Percentiles rank a stretch among this genome's conserved stretches.
phyloP scores from a whole-genome alignment of 2,329 filamentous ascomycete genomes.

The Fusarium bulbicola region DNA sequence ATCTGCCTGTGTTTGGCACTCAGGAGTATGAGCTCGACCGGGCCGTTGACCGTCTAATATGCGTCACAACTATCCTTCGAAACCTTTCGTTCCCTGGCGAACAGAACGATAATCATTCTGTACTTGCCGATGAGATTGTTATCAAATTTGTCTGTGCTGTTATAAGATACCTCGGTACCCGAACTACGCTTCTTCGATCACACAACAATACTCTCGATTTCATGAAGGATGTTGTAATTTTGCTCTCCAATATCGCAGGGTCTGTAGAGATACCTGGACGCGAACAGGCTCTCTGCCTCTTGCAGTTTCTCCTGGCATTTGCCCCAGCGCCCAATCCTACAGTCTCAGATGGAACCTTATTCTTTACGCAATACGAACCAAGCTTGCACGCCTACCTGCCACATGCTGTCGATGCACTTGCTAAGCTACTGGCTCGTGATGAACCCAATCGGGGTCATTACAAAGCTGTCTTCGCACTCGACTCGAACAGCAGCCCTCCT shows the following conservation, averaged over 20 bases:
- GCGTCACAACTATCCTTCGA: conserved; percentile 89
- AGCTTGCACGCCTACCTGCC: conserved; percentile 87
- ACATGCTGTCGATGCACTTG: conserved; percentile 86
- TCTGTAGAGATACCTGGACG: conserved; percentile 82
- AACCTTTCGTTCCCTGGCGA: conserved; percentile 86
- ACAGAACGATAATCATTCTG: conserved; percentile 70
- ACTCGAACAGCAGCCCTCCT: conserved; percentile 69
- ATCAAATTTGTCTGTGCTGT: conserved; percentile 85
- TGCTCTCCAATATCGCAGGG: conserved; percentile 88
- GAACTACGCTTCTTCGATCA: conserved; percentile 84
- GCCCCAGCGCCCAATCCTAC: conserved; percentile 80
- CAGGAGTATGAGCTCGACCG: conserved; percentile 83
- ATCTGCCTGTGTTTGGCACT: conserved; percentile 78
- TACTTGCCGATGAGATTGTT: conserved; percentile 79
- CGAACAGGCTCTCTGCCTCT: conserved; percentile 85
- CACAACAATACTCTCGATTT: conserved; percentile 91
- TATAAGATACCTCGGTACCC: conserved; percentile 87
- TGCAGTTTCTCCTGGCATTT: conserved; percentile 92
- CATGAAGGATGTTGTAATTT: conserved; percentile 92
- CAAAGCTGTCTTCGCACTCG: conserved; percentile 80
- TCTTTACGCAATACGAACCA: conserved; percentile 85
- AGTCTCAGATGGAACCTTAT: conserved; percentile 64
- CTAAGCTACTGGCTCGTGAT: conserved; percentile 90
- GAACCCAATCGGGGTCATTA: conserved; percentile 91
- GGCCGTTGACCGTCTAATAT: conserved; percentile 86